A percentile compares a stretch with the other conserved stretches of the same genome.
phyloP scores from a whole-genome alignment of 2,329 filamentous ascomycete species.

The Myrmaecium sp. region DNA sequence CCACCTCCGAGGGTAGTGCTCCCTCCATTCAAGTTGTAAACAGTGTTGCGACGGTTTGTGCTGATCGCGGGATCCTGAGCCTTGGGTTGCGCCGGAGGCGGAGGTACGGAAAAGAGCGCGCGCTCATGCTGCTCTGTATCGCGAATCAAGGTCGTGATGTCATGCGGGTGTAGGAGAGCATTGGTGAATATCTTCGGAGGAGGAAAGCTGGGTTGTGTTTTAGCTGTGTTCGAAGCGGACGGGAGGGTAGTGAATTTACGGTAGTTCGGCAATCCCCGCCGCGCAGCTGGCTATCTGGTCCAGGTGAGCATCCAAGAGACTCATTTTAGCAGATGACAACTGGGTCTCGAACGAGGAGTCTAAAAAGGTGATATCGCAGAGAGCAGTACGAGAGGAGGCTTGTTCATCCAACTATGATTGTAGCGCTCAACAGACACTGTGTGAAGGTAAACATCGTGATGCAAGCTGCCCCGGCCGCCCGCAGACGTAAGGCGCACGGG shows the following conservation, averaged over 20 bases:
- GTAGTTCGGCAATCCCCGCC: constrained; percentile 29
- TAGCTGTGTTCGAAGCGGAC: constrained; percentile 1
- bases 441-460: too few species aligned
- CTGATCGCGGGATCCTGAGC: constrained; percentile 26
- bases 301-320: constrained; percentile 30
- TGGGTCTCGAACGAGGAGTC: too few species aligned
- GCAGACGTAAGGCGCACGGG: too few species aligned
- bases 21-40: constrained; percentile 22
- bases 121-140: constrained; percentile 92
- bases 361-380: too few species aligned
- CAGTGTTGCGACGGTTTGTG: constrained; percentile 30
- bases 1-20: constrained; percentile 19
- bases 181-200: constrained; percentile 91
- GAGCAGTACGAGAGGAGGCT: too few species aligned
- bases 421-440: too few species aligned
- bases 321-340: too few species aligned
- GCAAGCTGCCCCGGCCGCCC: too few species aligned
- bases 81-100: constrained; percentile 37
- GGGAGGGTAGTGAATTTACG: constrained; percentile 14
- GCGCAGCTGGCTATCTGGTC: constrained; percentile 34
- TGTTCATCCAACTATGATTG: too few species aligned
- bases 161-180: constrained; percentile 69
- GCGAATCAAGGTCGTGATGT: constrained; percentile 87
- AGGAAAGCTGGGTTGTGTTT: constrained; percentile 47
- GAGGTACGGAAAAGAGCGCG: constrained; percentile 82